phyloP scores from a whole-genome alignment of 805 yeast genomes.

The Ogataea sp. region DNA sequence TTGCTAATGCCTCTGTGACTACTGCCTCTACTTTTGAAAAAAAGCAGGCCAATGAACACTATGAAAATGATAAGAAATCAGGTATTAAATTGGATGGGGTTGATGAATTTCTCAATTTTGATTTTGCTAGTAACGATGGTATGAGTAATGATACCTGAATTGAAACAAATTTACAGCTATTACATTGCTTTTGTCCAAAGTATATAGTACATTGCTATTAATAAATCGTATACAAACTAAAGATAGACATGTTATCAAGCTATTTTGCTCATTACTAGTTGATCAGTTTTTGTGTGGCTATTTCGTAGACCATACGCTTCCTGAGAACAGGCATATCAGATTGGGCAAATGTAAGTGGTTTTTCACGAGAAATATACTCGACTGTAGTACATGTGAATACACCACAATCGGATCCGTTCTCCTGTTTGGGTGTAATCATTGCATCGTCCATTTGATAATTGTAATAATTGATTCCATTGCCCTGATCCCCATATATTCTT shows the following conservation, averaged over 20 bases:
- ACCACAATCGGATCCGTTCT: constrained; percentile 92
- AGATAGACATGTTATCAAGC: too few species aligned
- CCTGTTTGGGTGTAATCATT: constrained; percentile 64
- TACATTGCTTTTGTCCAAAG: too few species aligned
- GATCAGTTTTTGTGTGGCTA: constrained; percentile 23
- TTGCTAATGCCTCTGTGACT: too few species aligned
- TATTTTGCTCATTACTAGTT: too few species aligned
- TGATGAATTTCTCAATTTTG: not conserved
- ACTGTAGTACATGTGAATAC: constrained; percentile 83
- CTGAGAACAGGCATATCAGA: constrained; percentile 64
- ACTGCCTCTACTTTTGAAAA: too few species aligned
- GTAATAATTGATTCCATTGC: constrained; percentile 23
- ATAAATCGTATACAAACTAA: too few species aligned
- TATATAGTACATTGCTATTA: not conserved
- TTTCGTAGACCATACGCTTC: constrained; percentile 59
- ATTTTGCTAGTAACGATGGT: not conserved
- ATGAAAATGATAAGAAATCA: too few species aligned
- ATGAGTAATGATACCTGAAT: too few species aligned
- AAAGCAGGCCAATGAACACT: too few species aligned
- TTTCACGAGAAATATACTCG: constrained; percentile 45
- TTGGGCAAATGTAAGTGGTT: constrained; percentile 48
- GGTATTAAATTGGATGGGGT: not conserved
- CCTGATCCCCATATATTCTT: constrained; percentile 33
- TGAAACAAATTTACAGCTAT: too few species aligned
- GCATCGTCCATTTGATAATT: constrained; percentile 15